These are phyloP conservation scores for Boeremia exigua DNA, from an alignment of 2,329 filamentous ascomycete species.

Conservation along the genomic window DNA sequence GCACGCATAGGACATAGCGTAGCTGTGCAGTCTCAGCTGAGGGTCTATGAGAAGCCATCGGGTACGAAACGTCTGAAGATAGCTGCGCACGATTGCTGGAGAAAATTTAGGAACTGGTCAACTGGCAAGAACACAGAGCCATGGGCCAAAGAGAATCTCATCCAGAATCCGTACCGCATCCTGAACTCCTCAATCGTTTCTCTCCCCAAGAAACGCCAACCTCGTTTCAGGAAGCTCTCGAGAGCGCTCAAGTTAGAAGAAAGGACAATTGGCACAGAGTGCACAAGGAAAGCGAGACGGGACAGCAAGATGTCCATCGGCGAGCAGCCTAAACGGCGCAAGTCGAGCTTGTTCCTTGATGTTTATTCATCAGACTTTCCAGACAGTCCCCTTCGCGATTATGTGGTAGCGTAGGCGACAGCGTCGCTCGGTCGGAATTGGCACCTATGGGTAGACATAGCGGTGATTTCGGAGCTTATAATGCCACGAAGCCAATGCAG, in stretches of 20 bases:
- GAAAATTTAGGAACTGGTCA: slow-evolving; percentile 6
- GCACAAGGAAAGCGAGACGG: background rate
- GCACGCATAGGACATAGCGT: background rate
- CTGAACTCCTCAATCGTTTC: background rate
- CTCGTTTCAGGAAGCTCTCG: background rate
- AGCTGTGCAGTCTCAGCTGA: background rate
- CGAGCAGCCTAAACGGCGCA: background rate
- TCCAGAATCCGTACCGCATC: background rate
- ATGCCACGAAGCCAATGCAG: background rate
- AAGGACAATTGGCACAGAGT: background rate
- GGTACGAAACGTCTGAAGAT: slow-evolving; percentile 1
- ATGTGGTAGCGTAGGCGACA: background rate
- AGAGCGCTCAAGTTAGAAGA: background rate
- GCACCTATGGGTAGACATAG: no score
- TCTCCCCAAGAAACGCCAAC: background rate
- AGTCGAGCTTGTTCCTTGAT: slow-evolving; percentile 9
- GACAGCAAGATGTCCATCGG: slow-evolving; percentile 1
- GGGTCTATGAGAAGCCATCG: slow-evolving; percentile 7
- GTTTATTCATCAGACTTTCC: background rate
- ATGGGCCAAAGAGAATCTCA: background rate
- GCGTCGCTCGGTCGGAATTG: no score
- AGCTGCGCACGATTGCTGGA: slow-evolving; percentile 1
- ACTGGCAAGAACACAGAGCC: slow-evolving; percentile 4
- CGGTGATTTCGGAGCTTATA: no score
- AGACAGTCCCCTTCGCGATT: background rate